Conservation (phyloP, 805 yeast genomes). For the Nakazawaea ernobii region DNA sequence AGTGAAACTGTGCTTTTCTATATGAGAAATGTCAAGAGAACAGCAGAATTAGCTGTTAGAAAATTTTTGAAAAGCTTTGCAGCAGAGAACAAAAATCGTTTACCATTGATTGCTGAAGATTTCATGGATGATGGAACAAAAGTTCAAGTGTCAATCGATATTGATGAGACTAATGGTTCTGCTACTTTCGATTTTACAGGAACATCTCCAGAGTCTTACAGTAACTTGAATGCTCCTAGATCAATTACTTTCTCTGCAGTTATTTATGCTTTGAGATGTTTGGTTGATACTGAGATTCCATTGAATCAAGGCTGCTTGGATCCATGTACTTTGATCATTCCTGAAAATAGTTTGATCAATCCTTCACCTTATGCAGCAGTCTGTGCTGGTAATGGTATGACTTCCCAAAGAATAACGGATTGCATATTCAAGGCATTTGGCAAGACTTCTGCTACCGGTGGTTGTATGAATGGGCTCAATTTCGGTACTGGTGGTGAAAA, state of each 20-base stretch:
- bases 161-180: conserved; percentile 28
- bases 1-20: conserved; percentile 36
- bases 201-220: conserved; percentile 41
- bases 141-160: conserved; percentile 34
- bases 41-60: conserved; percentile 45
- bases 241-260: conserved; percentile 48
- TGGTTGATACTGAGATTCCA: conserved; percentile 46
- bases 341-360: conserved; percentile 19
- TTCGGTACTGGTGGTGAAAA: conserved; percentile 64
- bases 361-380: conserved; percentile 43
- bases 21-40: conserved; percentile 38
- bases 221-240: conserved; percentile 45
- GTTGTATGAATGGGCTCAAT: conserved; percentile 80
- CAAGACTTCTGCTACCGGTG: conserved; percentile 83
- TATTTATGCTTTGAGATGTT: conserved; percentile 42
- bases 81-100: conserved; percentile 28
- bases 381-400: conserved; percentile 48
- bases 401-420: conserved; percentile 81
- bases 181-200: conserved; percentile 43
- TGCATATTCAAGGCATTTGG: conserved; percentile 71
- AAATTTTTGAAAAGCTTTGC: conserved; percentile 29
- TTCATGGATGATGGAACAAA: conserved; percentile 47
- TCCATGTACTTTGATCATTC: conserved; percentile 31
- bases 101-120: conserved; percentile 37
- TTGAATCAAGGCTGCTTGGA: conserved; percentile 49